Base-by-base conservation (phyloP, 2,329 filamentous ascomycete species). In the Penicillium psychrosexuale region DNA sequence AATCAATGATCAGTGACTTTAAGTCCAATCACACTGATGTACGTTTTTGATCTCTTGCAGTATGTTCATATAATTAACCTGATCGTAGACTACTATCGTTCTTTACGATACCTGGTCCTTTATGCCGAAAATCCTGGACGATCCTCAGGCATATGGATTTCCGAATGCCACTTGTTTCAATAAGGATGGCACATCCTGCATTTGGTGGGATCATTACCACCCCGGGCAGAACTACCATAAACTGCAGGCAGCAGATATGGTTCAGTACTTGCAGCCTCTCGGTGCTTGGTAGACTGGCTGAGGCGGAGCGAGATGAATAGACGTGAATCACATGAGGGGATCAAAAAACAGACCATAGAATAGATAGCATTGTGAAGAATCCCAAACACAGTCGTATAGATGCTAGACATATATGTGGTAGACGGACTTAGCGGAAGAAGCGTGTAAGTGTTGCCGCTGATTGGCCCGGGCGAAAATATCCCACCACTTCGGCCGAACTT, bases 201-300 rank as follows among this genome's bases (percentile, higher is more conserved):
- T 70, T 3, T 71, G 69, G 69, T 70, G 69, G 65, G 69, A 71
- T 53, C 52, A 64, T 46, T 71, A 70, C 33, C 68, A 72, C 38
- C 69, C 69, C 1, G 61, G 63, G 0, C 50, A 59, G 7, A 69
- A 66, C 53, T 70, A 68, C 50, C 68, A 70, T 42, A 22, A 57
- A 42, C 47, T 65, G 9, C 66, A 69, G 47, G 65, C 67, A 34
- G 60, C 57, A 15, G 65, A 70, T 63, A 70, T 69, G 46, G 15
- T 30, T 8, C 34, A 48, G 13, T 48, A 48, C 22, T 39, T 48
- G 46, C 24, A 40, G 12, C 46, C 36, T 30, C 36, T 48, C 17
- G 46, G 46, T 30, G 36, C 46, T 22, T 48, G 34, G 36, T 48
- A 40, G 13, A 13, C 8, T 13, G 27, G 30, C 1, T 4, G 3